These are phyloP conservation scores for Aristolochia fimbriata DNA, from an alignment of 164 flowering plant genomes.

Conservation along the genomic window DNA sequence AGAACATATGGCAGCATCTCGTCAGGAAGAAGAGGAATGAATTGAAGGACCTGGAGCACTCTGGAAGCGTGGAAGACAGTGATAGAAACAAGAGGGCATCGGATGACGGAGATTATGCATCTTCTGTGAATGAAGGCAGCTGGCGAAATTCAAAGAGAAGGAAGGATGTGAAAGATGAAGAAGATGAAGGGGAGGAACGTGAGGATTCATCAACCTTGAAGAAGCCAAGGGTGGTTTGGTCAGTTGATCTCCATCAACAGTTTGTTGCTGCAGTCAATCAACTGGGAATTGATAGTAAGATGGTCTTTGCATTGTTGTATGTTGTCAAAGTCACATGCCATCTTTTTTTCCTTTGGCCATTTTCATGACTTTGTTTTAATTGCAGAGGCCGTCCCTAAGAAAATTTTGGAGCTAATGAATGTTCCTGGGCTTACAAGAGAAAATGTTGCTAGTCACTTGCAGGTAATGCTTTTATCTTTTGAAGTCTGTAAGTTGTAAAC, in stretches of 20 bases:
- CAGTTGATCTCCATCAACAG: constrained; percentile 87
- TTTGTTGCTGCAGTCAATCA: constrained; percentile 86
- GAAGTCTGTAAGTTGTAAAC: too few relatives aligned
- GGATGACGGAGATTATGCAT: constrained; percentile 64
- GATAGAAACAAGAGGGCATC: constrained; percentile 36
- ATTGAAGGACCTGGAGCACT: constrained; percentile 61
- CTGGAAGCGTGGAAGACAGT: constrained; percentile 61
- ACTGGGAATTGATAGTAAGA: constrained; percentile 83
- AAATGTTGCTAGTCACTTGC: constrained; percentile 98
- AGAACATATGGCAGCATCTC: constrained; percentile 96
- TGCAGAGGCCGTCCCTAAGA: constrained; percentile 98
- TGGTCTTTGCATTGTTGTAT: not conserved
- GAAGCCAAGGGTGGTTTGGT: constrained; percentile 96
- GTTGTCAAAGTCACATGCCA: not conserved
- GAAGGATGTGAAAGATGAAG: constrained; percentile 47
- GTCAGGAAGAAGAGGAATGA: constrained; percentile 72
- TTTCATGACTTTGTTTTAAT: not conserved
- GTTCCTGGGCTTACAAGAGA: constrained; percentile 92
- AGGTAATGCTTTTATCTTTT: constrained; percentile 35
- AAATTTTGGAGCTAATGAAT: constrained; percentile 91
- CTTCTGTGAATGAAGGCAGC: constrained; percentile 69
- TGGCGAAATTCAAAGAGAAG: constrained; percentile 62
- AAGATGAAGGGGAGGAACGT: constrained; percentile 57
- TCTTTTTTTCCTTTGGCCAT: not conserved
- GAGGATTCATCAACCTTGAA: constrained; percentile 64